Base-by-base conservation (phyloP, 2,329 filamentous ascomycete species). In the Golovinomyces cichoracearum region DNA sequence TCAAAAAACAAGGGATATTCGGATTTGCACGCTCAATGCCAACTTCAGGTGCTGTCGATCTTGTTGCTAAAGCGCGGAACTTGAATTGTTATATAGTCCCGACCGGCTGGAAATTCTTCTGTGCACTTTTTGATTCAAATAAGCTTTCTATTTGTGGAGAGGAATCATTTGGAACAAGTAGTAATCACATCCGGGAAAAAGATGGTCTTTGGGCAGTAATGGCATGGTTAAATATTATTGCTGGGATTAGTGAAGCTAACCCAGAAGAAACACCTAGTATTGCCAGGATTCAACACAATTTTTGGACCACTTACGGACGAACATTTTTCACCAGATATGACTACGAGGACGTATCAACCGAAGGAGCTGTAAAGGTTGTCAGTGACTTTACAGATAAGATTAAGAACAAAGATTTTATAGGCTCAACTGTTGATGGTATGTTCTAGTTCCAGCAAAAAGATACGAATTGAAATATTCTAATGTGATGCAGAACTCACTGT, bases 271-370 rank as follows among this genome's bases (percentile, higher is more conserved):
- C 80, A 2, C 86, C 88, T 47, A 93, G 83, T 67, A 95, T 98
- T 66, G 82, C 82, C 61, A 80, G 86, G 65, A 94, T 98, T 63
- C 90, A 98, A 68, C 77, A 84, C 59, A 84, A 94, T 63, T 95
- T 98, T 74, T 98, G 90, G 90, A 74, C 75, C 60, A 83, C 76
- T 50, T 98, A 98, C 64, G 90, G 90, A 60, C 85, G 90, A 51
- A 94, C 86, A 27, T 98, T 95, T 72, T 98, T 98, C 74, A 98
- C 90, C 40, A 83, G 90, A 54, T 95, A 95, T 66, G 90, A 98
- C 67, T 98, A 93, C 67, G 90, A 98, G 68, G 76, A 92, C 57
- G 85, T 93, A 55, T 85, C 93, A 68, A 80, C 78, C 44, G 84
- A 88, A 7, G 86, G 83, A 37, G 90, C 90, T 53, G 82, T 81